These are phyloP conservation scores for Syzygium oleosum DNA, from an alignment of 345 rosid genomes.

Conservation along the genomic window DNA sequence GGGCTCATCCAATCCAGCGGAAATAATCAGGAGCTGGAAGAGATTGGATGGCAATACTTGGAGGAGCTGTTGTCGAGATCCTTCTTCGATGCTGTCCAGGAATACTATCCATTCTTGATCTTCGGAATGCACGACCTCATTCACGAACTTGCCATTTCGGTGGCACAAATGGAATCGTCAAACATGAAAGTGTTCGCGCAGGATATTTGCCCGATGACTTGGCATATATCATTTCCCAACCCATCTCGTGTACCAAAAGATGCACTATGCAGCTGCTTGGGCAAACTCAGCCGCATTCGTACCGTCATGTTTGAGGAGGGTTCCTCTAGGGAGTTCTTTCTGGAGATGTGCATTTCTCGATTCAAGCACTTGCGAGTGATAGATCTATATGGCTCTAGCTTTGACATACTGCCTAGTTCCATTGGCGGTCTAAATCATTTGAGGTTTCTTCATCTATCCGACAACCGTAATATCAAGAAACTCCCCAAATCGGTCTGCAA, in stretches of 20 bases:
- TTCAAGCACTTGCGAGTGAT: background rate
- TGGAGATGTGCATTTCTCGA: background rate
- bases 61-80: slow-evolving; percentile 15
- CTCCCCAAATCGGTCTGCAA: too few relatives aligned
- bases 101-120: background rate
- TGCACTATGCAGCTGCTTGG: background rate
- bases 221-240: slow-evolving; percentile 1
- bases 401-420: slow-evolving; percentile 4
- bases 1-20: slow-evolving; percentile 1
- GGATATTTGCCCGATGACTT: background rate
- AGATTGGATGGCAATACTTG: slow-evolving; percentile 6
- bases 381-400: background rate
- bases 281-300: background rate
- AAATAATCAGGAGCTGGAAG: background rate
- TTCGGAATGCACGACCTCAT: slow-evolving; percentile 21
- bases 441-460: slow-evolving; percentile 6
- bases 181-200: background rate
- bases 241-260: background rate
- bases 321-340: background rate
- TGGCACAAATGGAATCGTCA: slow-evolving; percentile 1
- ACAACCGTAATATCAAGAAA: background rate
- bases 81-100: slow-evolving; percentile 9
- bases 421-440: slow-evolving; percentile 11
- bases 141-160: slow-evolving; percentile 12
- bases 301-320: background rate